These are phyloP conservation scores for Apiospora rasikravindrae DNA, from an alignment of 2,329 filamentous ascomycete species.

Conservation along the genomic window DNA sequence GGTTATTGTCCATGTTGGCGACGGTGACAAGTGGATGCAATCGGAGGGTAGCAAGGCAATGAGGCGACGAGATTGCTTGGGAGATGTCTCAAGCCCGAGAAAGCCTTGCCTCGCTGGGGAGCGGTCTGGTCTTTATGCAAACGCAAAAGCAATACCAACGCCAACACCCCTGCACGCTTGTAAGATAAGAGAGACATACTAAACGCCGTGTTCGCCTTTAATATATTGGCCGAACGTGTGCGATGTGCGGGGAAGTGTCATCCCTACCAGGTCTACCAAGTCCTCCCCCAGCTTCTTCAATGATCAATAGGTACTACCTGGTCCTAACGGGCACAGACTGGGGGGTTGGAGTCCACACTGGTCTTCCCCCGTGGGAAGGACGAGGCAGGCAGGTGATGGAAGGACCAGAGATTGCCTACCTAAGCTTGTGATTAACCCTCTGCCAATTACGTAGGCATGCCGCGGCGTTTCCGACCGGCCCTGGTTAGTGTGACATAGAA, in stretches of 20 bases:
- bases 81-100: background rate
- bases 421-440: background rate
- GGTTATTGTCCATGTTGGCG: constrained; percentile 2
- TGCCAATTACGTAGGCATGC: background rate
- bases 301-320: background rate
- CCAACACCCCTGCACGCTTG: background rate
- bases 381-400: background rate
- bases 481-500: background rate
- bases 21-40: background rate
- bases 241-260: background rate
- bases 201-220: background rate
- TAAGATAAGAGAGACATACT: background rate
- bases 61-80: background rate
- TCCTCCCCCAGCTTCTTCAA: background rate
- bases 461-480: constrained; percentile 2
- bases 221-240: background rate
- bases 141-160: background rate
- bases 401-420: background rate
- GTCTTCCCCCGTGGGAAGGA: background rate
- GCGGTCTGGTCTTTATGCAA: background rate
- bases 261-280: background rate
- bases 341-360: background rate
- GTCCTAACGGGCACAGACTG: background rate
- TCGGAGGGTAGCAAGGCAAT: background rate
- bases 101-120: background rate